A percentile compares a stretch with the other conserved stretches of the same genome.
phyloP scores from a whole-genome alignment of 2,329 filamentous ascomycete species.

The Samsoniella hepiali region DNA sequence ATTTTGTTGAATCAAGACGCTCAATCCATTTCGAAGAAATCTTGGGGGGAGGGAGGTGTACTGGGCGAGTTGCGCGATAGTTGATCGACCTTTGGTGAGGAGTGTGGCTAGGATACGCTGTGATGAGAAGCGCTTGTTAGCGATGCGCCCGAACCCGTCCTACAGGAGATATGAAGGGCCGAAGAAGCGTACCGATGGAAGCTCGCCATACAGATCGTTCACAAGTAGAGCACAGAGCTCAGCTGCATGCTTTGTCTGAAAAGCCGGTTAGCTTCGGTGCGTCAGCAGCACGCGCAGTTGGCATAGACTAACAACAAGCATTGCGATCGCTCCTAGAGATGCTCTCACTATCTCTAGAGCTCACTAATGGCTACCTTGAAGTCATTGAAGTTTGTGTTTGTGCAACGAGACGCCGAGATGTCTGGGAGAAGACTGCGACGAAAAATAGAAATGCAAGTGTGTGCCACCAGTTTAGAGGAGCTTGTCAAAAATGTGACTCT shows the following conservation, averaged over 20 bases:
- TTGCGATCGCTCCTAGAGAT: conserved; percentile 70
- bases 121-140: conserved; percentile 21
- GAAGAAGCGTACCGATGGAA: conserved; percentile 72
- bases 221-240: conserved; percentile 90
- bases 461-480: background rate
- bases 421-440: background rate
- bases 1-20: conserved; percentile 83
- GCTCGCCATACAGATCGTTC: conserved; percentile 84
- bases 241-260: conserved; percentile 67
- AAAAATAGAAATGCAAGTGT: conserved; percentile 6
- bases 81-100: conserved; percentile 73
- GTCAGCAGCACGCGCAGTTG: background rate
- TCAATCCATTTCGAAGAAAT: conserved; percentile 77
- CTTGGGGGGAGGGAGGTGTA: conserved; percentile 70
- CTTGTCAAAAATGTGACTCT: conserved; percentile 15
- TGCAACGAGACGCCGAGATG: background rate
- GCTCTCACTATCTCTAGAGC: conserved; percentile 77
- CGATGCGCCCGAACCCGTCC: background rate
- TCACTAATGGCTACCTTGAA: conserved; percentile 64
- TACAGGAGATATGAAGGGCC: background rate
- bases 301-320: conserved; percentile 46
- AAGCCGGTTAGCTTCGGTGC: conserved; percentile 21
- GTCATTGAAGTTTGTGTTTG: conserved; percentile 48
- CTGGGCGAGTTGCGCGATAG: conserved; percentile 64
- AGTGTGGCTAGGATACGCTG: conserved; percentile 84